These are phyloP conservation scores for Phytophthora pinifolia DNA, from an alignment of 352 stramenopile species.

Conservation along the genomic window DNA sequence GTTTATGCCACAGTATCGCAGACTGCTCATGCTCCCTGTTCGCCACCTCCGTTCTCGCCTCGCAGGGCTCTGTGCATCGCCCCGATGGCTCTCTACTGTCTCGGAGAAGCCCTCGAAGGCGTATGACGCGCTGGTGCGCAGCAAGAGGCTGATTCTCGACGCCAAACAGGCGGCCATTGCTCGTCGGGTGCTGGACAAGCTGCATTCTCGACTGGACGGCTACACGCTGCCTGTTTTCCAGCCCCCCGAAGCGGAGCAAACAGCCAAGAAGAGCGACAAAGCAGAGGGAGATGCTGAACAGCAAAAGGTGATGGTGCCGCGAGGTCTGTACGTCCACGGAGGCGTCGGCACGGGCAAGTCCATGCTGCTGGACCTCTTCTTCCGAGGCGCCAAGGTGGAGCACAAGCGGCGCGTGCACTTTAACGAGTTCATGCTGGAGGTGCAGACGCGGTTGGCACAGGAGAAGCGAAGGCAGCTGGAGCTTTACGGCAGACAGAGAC, in stretches of 20 bases:
- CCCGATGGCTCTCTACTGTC: constrained; percentile 4
- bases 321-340: constrained; percentile 95
- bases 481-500: constrained; percentile 78
- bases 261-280: neutral
- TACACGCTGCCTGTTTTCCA: constrained; percentile 53
- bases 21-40: constrained; percentile 12
- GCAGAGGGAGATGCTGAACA: neutral
- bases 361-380: constrained; percentile 97
- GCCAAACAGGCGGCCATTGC: constrained; percentile 31
- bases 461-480: constrained; percentile 89
- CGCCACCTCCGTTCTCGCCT: constrained; percentile 13
- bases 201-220: constrained; percentile 49
- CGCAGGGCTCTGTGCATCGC: constrained; percentile 2
- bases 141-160: constrained; percentile 31
- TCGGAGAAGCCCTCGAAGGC: constrained; percentile 31
- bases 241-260: neutral
- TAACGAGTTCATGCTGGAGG: constrained; percentile 97
- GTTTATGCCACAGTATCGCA: too few relatives aligned
- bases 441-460: constrained; percentile 92
- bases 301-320: constrained; percentile 48
- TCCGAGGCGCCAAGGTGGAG: constrained; percentile 44
- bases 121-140: constrained; percentile 33
- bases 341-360: constrained; percentile 96
- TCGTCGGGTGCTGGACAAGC: constrained; percentile 56
- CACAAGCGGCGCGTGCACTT: constrained; percentile 95